Evolutionary conservation across 2,329 filamentous ascomycete species (phyloP).

Genomic region (Penicillium sp.): DNA sequence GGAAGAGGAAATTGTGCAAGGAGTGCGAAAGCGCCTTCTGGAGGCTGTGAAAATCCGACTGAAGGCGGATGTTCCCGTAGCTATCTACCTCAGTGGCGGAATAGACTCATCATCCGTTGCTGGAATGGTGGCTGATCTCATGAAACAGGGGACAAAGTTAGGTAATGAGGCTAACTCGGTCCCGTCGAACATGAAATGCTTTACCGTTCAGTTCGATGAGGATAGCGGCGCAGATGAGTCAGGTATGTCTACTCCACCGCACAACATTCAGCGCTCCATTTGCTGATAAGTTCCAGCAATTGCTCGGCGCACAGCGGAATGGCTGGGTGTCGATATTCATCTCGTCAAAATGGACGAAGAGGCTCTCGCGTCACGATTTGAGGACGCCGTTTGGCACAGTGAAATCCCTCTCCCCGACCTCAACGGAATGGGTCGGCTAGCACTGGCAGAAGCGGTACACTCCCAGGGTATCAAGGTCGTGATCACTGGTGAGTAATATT

Average conservation of each 20-base stretch:
- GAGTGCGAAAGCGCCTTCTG: slow-evolving; percentile 51
- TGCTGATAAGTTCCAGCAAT: slow-evolving; percentile 31
- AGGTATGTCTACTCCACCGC: slow-evolving; percentile 23
- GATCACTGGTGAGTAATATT: background rate
- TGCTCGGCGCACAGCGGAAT: slow-evolving; percentile 51
- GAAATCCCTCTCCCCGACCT: slow-evolving; percentile 52
- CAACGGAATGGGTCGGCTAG: slow-evolving; percentile 54
- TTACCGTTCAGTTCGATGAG: slow-evolving; percentile 55
- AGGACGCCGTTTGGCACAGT: slow-evolving; percentile 48
- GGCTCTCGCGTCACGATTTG: slow-evolving; percentile 45
- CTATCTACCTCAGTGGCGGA: slow-evolving; percentile 58
- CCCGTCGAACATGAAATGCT: slow-evolving; percentile 46
- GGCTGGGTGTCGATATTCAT: slow-evolving; percentile 49
- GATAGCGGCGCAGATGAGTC: slow-evolving; percentile 54
- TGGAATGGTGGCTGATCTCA: slow-evolving; percentile 57
- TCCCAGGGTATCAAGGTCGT: slow-evolving; percentile 55
- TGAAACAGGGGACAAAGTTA: slow-evolving; percentile 44
- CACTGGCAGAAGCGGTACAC: slow-evolving; percentile 42
- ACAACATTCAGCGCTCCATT: background rate
- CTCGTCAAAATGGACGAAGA: slow-evolving; percentile 37
- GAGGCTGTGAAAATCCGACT: slow-evolving; percentile 56
- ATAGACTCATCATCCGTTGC: slow-evolving; percentile 59
- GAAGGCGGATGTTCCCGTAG: slow-evolving; percentile 58
- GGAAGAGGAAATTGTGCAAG: slow-evolving; percentile 53
- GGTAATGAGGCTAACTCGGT: slow-evolving; percentile 46